Conservation (phyloP, 345 rosid genomes). For the Linum trigynum region DNA sequence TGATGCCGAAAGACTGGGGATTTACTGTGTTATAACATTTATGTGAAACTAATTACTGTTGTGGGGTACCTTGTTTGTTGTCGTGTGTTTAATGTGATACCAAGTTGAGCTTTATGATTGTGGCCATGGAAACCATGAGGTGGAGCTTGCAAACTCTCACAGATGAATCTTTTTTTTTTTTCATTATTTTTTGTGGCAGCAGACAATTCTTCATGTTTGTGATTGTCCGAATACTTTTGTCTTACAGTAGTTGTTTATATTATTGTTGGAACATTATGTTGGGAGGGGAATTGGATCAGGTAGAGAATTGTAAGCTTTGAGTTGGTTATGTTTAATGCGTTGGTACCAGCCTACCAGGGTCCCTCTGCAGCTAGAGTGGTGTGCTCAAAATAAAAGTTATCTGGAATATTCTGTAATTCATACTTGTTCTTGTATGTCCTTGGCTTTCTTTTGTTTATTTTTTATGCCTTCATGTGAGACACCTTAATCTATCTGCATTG, state of each 20-base stretch:
- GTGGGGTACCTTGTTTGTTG: no score
- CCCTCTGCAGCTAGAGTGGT: background rate
- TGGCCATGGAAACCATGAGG: no score
- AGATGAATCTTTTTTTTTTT: no score
- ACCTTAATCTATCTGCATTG: no score
- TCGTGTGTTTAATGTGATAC: no score
- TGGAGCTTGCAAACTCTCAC: no score
- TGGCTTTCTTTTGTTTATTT: no score
- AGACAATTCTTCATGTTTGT: background rate
- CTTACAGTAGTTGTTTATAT: background rate
- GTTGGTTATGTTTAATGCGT: background rate
- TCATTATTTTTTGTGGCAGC: background rate
- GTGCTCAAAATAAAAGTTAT: background rate
- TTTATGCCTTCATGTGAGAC: background rate
- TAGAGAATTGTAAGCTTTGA: background rate
- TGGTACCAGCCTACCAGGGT: background rate
- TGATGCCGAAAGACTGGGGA: no score
- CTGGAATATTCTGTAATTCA: background rate
- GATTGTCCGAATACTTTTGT: background rate
- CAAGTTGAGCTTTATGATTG: no score
- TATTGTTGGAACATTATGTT: background rate
- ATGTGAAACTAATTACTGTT: no score
- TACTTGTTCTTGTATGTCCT: background rate
- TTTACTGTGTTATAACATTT: no score
- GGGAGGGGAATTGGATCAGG: background rate